These are phyloP conservation scores for Berkeleyomyces basicola DNA, from an alignment of 2,329 filamentous ascomycete genomes.

Conservation along the genomic window DNA sequence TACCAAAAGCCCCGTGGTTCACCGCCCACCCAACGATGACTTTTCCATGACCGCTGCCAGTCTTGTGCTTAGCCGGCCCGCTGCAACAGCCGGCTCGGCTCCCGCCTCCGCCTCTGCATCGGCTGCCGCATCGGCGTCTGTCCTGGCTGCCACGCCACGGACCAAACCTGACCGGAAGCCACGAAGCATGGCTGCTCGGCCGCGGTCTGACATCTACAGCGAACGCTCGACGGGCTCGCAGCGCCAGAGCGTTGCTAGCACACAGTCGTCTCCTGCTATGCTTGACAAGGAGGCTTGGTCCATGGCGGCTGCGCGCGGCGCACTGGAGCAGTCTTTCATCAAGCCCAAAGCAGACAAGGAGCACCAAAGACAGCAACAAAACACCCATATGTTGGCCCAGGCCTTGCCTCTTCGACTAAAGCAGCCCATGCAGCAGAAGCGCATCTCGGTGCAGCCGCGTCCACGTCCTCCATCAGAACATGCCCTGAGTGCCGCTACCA, in stretches of 20 bases:
- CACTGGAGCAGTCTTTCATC: slow-evolving; percentile 6
- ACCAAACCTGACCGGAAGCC: not conserved
- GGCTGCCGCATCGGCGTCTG: not conserved
- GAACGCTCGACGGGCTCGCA: not conserved
- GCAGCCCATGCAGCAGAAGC: not conserved
- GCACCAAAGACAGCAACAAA: not conserved
- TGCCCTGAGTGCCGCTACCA: slow-evolving; percentile 56
- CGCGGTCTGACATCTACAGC: not conserved
- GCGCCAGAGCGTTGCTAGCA: not conserved
- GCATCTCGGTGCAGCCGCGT: not conserved
- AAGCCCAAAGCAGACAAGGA: slow-evolving; percentile 1
- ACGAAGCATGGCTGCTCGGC: not conserved
- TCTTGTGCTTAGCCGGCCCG: slow-evolving; percentile 1
- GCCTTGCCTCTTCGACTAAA: not conserved
- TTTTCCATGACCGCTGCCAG: slow-evolving; percentile 31
- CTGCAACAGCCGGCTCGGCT: not conserved
- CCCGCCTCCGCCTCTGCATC: not conserved
- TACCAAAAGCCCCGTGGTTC: slow-evolving; percentile 34
- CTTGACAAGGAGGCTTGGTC: slow-evolving; percentile 1
- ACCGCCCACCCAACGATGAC: slow-evolving; percentile 30
- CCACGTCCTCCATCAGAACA: slow-evolving; percentile 30
- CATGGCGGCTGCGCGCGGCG: slow-evolving; percentile 4
- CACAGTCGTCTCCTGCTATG: not conserved
- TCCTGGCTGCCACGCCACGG: not conserved
- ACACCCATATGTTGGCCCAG: not conserved